These are phyloP conservation scores for Curvularia sp. DNA, from an alignment of 2,329 filamentous ascomycete genomes.

Conservation along the genomic window DNA sequence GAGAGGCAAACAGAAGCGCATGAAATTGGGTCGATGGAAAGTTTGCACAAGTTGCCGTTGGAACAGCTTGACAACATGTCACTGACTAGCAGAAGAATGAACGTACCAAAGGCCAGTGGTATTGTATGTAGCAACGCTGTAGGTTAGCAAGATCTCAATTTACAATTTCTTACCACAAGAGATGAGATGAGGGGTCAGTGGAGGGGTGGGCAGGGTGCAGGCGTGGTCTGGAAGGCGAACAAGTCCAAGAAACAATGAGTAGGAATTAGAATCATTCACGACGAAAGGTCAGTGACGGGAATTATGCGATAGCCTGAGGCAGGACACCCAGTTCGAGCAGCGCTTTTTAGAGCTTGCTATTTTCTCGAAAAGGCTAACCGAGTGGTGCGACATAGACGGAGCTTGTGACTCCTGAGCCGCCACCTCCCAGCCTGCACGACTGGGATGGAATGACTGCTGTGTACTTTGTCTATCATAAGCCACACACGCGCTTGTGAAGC, in stretches of 20 bases:
- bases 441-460: slow-evolving; percentile 23
- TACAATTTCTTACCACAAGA: not conserved
- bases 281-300: slow-evolving; percentile 12
- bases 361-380: slow-evolving; percentile 5
- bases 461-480: slow-evolving; percentile 19
- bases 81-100: not conserved
- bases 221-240: not conserved
- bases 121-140: slow-evolving; percentile 16
- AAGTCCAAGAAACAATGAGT: not conserved
- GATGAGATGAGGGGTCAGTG: not conserved
- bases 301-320: slow-evolving; percentile 6
- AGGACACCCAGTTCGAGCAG: slow-evolving; percentile 11
- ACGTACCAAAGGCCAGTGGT: slow-evolving; percentile 21
- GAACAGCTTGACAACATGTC: not conserved
- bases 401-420: slow-evolving; percentile 2
- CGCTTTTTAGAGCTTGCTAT: slow-evolving; percentile 11
- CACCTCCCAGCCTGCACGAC: slow-evolving; percentile 5
- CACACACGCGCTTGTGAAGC: slow-evolving; percentile 13
- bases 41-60: not conserved
- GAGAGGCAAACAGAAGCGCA: not conserved
- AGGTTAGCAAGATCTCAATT: not conserved
- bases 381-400: slow-evolving; percentile 5
- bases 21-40: not conserved
- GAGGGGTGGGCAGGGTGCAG: not conserved
- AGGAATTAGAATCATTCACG: slow-evolving; percentile 8